These are phyloP conservation scores for Gossypium aridum DNA, from an alignment of 441 rosid genomes.

Conservation along the genomic window DNA sequence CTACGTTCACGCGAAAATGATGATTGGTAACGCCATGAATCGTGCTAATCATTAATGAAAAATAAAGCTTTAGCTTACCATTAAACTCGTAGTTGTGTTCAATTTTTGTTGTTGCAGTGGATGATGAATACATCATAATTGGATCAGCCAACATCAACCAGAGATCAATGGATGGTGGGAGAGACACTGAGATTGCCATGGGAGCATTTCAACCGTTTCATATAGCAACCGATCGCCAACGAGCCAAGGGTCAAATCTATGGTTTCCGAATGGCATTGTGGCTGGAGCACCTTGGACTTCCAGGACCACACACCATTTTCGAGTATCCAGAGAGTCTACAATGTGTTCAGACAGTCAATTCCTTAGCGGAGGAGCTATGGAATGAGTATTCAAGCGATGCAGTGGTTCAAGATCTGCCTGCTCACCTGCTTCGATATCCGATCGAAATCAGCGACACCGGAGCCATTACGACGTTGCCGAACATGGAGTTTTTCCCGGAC, in stretches of 20 bases:
- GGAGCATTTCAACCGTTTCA: constrained; percentile 59
- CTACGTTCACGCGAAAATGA: constrained; percentile 62
- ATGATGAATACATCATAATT: constrained; percentile 58
- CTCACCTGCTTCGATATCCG: constrained; percentile 48
- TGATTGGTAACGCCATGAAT: constrained; percentile 38
- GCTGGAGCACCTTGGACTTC: constrained; percentile 35
- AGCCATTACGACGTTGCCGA: constrained; percentile 23
- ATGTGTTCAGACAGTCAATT: constrained; percentile 31
- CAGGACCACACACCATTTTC: background rate
- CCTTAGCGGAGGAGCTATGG: constrained; percentile 30
- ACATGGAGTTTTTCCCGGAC: constrained; percentile 41
- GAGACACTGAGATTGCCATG: constrained; percentile 64
- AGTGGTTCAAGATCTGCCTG: constrained; percentile 22
- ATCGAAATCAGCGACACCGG: constrained; percentile 30
- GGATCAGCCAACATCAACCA: constrained; percentile 76
- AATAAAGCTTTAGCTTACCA: background rate
- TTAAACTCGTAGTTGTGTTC: background rate
- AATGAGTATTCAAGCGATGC: constrained; percentile 18
- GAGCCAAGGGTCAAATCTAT: constrained; percentile 35
- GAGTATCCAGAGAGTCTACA: constrained; percentile 24
- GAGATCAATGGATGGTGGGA: constrained; percentile 62
- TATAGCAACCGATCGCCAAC: background rate
- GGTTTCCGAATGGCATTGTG: constrained; percentile 49
- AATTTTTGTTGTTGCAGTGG: constrained; percentile 28
- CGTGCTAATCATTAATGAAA: background rate